Percentiles rank a stretch among this genome's conserved stretches.
Evolutionary conservation across 257 asterid species (phyloP).

Genomic region (Salvia miltiorrhiza): DNA sequence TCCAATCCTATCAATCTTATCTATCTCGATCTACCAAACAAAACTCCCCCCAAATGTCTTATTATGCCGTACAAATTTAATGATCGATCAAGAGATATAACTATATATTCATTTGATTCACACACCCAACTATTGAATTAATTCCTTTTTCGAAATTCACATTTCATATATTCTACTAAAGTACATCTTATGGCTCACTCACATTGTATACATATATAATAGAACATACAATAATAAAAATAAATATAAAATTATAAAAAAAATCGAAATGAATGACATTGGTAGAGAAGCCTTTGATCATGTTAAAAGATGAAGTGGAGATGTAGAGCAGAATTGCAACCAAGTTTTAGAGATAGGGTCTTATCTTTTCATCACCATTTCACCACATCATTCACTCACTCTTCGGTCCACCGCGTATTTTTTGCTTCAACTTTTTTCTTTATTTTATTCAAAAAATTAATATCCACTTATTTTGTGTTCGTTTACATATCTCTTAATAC

Average conservation of each 20-base stretch:
- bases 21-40: too few species aligned
- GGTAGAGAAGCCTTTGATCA: not conserved
- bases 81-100: too few species aligned
- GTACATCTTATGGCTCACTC: too few species aligned
- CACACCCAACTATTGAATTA: not conserved
- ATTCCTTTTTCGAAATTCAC: not conserved
- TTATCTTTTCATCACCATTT: conserved; percentile 45
- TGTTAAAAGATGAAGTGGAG: conserved; percentile 14
- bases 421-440: not conserved
- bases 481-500: not conserved
- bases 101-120: not conserved
- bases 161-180: not conserved
- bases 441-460: not conserved
- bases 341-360: conserved; percentile 60
- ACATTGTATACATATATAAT: too few species aligned
- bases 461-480: conserved; percentile 6
- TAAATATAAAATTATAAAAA: too few species aligned
- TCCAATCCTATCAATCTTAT: too few species aligned
- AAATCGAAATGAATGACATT: not conserved
- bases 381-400: too few species aligned
- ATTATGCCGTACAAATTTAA: not conserved
- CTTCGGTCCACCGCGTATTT: conserved; percentile 33
- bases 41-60: too few species aligned
- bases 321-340: conserved; percentile 21
- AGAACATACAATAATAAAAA: too few species aligned